Evolutionary conservation across 257 asterid genomes (phyloP).

Genomic region (Sherardia arvensis): DNA sequence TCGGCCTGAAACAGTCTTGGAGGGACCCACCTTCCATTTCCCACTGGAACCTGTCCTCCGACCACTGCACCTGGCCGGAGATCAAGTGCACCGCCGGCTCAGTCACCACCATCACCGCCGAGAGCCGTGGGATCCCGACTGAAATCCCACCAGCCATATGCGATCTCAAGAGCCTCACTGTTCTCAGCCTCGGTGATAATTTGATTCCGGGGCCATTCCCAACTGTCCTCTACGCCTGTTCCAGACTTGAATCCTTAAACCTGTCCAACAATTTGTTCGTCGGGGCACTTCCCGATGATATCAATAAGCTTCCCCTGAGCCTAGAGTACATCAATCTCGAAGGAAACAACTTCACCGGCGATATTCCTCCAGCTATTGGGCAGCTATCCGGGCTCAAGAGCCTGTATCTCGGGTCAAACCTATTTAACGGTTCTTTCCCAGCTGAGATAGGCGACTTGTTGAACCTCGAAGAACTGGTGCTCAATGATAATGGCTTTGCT

Average conservation of each 20-base stretch:
- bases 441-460: constrained; percentile 43
- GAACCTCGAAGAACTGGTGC: constrained; percentile 39
- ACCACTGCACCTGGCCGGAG: constrained; percentile 75
- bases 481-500: constrained; percentile 31
- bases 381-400: constrained; percentile 26
- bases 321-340: constrained; percentile 34
- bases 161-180: constrained; percentile 18
- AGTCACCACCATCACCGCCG: constrained; percentile 23
- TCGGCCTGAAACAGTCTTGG: constrained; percentile 52
- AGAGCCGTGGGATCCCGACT: constrained; percentile 6
- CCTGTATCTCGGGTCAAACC: constrained; percentile 24
- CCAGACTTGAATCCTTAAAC: constrained; percentile 33
- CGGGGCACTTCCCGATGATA: constrained; percentile 46
- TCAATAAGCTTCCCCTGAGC: constrained; percentile 32
- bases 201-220: constrained; percentile 21
- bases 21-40: constrained; percentile 36
- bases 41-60: constrained; percentile 48
- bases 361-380: constrained; percentile 58
- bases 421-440: constrained; percentile 51
- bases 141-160: constrained; percentile 23
- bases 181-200: constrained; percentile 15
- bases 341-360: constrained; percentile 47
- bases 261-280: constrained; percentile 40
- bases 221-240: constrained; percentile 17
- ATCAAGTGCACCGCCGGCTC: constrained; percentile 44